phyloP scores from a whole-genome alignment of 108 stramenopile genomes.

The Cyclotella distinguenda region DNA sequence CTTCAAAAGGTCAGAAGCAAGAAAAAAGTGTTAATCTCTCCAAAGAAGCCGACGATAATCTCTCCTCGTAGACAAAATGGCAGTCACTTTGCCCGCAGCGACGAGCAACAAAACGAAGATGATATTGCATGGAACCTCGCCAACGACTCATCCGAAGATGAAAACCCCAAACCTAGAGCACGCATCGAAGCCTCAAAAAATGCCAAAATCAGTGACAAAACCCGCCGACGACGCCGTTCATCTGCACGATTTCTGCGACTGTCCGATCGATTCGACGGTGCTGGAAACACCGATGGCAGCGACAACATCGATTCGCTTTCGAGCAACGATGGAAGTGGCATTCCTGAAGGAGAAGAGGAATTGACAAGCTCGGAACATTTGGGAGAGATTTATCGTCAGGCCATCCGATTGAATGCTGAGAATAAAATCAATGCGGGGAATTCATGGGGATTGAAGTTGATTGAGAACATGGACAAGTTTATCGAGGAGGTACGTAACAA shows the following conservation, averaged over 20 bases:
- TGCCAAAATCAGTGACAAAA: background rate
- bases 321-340: background rate
- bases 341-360: background rate
- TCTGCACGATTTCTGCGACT: slow-evolving; percentile 76
- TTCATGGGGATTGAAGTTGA: slow-evolving; percentile 92
- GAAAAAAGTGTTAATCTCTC: slow-evolving; percentile 29
- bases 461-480: slow-evolving; percentile 96
- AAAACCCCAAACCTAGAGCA: background rate
- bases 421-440: slow-evolving; percentile 96
- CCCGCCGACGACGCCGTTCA: slow-evolving; percentile 61
- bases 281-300: slow-evolving; percentile 37
- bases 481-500: slow-evolving; percentile 41
- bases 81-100: slow-evolving; percentile 20
- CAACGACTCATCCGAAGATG: background rate
- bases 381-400: slow-evolving; percentile 83
- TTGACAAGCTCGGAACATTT: slow-evolving; percentile 46
- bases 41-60: slow-evolving; percentile 20
- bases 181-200: background rate
- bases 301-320: background rate
- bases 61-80: slow-evolving; percentile 25
- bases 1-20: background rate
- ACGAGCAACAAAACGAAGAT: slow-evolving; percentile 1
- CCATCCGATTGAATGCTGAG: slow-evolving; percentile 92
- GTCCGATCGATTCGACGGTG: slow-evolving; percentile 23
- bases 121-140: slow-evolving; percentile 2